phyloP scores from a whole-genome alignment of 768 basidiomycete species.

The Suillus weaverae region DNA sequence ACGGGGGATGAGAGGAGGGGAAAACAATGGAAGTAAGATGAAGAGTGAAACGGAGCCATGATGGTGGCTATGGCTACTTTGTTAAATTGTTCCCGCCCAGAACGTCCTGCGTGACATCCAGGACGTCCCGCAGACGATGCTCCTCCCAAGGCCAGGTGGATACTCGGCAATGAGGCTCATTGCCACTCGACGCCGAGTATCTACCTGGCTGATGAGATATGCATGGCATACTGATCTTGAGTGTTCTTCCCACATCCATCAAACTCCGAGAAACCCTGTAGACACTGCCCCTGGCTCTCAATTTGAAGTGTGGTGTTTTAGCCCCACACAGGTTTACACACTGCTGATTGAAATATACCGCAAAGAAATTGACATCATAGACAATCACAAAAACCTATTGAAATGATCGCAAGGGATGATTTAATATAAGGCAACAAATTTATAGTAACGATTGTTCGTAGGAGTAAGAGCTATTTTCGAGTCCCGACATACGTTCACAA shows the following conservation, averaged over 20 bases:
- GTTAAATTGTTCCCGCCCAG: too few species aligned
- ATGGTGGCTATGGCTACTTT: too few species aligned
- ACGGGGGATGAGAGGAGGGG: background rate
- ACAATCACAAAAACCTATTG: background rate
- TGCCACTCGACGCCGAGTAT: too few species aligned
- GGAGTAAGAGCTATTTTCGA: background rate
- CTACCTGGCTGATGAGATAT: background rate
- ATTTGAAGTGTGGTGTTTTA: conserved; percentile 16
- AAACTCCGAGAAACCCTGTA: background rate
- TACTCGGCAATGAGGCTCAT: too few species aligned
- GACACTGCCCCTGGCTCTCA: conserved; percentile 12
- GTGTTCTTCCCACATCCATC: conserved; percentile 6
- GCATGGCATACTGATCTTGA: background rate
- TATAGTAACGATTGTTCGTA: background rate
- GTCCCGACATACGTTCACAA: background rate
- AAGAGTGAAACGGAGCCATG: too few species aligned
- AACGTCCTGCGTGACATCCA: too few species aligned
- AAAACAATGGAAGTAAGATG: too few species aligned
- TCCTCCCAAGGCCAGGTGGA: too few species aligned
- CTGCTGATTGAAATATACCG: too few species aligned
- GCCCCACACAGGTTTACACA: conserved; percentile 8
- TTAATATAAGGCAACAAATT: background rate
- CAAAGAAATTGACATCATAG: too few species aligned
- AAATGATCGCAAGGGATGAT: background rate
- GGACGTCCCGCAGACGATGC: too few species aligned